These are phyloP conservation scores for Chlorella vulgaris DNA, from an alignment of 139 green algal genomes.

Conservation along the genomic window DNA sequence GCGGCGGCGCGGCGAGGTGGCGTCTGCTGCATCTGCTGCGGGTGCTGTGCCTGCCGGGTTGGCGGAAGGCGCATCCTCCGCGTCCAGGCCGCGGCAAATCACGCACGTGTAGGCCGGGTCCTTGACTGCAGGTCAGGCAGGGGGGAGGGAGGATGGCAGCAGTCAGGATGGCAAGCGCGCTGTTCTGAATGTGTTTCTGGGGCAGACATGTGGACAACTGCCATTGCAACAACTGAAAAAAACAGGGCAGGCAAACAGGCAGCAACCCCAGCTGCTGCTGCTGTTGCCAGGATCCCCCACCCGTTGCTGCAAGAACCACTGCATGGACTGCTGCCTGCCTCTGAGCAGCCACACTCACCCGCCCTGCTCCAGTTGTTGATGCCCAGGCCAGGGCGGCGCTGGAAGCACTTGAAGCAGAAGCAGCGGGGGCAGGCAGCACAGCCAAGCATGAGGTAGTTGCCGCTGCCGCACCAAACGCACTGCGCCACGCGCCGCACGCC, in stretches of 20 bases:
- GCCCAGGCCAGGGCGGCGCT: slow-evolving; percentile 35
- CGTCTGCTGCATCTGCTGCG: slow-evolving; percentile 1
- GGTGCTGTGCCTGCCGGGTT: slow-evolving; percentile 1
- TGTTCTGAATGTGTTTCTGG: no score
- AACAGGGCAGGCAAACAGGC: neutral
- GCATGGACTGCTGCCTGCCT: neutral
- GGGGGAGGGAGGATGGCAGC: no score
- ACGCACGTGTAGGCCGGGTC: slow-evolving; percentile 37
- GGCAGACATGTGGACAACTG: no score
- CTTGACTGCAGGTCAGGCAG: slow-evolving; percentile 11
- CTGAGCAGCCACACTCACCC: neutral
- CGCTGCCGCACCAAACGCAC: slow-evolving; percentile 20
- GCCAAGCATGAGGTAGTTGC: slow-evolving; percentile 23
- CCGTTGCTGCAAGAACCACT: no score
- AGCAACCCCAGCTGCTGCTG: no score
- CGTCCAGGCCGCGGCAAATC: slow-evolving; percentile 38
- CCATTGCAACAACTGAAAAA: no score
- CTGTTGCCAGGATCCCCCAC: no score
- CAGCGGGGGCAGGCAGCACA: slow-evolving; percentile 29
- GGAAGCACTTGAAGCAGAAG: slow-evolving; percentile 56
- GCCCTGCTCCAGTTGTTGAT: slow-evolving; percentile 43
- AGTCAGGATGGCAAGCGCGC: no score
- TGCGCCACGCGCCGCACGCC: neutral
- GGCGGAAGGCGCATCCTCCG: slow-evolving; percentile 17
- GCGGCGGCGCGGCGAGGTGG: neutral